phyloP scores from a whole-genome alignment of 2,329 filamentous ascomycete species.

The Stagonosporopsis cucurbitacearum region DNA sequence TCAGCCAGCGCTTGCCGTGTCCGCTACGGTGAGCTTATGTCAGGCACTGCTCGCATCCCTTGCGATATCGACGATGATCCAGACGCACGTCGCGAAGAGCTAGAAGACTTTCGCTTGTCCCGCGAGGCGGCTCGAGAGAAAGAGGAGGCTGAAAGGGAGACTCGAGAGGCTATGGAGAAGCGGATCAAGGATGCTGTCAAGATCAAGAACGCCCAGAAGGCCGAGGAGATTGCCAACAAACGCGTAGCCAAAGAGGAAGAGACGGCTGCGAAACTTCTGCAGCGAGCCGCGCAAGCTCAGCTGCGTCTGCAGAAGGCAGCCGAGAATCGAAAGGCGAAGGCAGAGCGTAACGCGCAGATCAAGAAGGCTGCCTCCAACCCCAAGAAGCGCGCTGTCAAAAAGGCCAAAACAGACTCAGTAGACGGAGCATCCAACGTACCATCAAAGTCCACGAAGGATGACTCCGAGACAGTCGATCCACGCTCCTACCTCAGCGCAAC shows the following conservation, averaged over 20 bases:
- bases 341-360: constrained; percentile 25
- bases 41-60: constrained; percentile 55
- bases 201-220: constrained; percentile 30
- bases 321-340: constrained; percentile 25
- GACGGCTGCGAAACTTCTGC: constrained; percentile 30
- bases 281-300: constrained; percentile 31
- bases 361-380: constrained; percentile 15
- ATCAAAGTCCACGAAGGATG: constrained; percentile 12
- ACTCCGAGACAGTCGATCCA: constrained; percentile 32
- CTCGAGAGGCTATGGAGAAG: constrained; percentile 18
- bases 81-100: constrained; percentile 44
- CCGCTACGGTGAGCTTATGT: constrained; percentile 50
- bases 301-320: constrained; percentile 23
- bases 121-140: constrained; percentile 29
- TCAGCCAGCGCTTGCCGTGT: constrained; percentile 55
- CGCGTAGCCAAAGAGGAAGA: constrained; percentile 22
- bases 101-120: constrained; percentile 26
- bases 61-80: constrained; percentile 53
- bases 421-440: not conserved
- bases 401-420: not conserved
- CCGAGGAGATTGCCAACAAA: constrained; percentile 29
- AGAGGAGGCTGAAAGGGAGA: constrained; percentile 29
- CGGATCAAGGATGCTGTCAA: constrained; percentile 29
- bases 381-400: constrained; percentile 6
- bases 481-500: constrained; percentile 29